Evolutionary conservation across 2,329 filamentous ascomycete species (phyloP).

Genomic region (Sporothrix phasma): DNA sequence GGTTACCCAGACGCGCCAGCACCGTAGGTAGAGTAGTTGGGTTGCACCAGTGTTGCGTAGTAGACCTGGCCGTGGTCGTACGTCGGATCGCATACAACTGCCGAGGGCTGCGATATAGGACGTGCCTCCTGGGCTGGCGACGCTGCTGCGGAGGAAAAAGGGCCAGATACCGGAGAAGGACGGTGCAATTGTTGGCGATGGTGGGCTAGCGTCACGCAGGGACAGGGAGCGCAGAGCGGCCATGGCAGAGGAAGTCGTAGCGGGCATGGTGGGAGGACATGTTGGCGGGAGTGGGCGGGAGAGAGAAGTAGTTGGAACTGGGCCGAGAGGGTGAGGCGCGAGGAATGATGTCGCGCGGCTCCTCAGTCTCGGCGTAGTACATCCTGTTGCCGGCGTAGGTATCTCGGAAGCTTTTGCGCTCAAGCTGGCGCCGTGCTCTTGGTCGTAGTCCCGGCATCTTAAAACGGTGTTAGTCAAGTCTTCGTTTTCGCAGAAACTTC

Average conservation of each 20-base stretch:
- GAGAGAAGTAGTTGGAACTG: constrained; percentile 44
- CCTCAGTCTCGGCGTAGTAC: constrained; percentile 23
- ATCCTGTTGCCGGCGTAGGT: constrained; percentile 8
- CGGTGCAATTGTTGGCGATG: constrained; percentile 36
- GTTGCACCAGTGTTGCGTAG: constrained; percentile 25
- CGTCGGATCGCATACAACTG: constrained; percentile 42
- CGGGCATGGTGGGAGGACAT: constrained; percentile 31
- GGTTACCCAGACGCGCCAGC: constrained; percentile 25
- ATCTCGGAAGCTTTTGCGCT: constrained; percentile 18
- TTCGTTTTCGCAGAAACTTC: neutral
- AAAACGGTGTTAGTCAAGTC: neutral
- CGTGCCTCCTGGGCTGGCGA: constrained; percentile 42
- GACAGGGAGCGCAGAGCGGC: constrained; percentile 46
- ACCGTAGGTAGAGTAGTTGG: constrained; percentile 31
- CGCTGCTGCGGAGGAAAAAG: constrained; percentile 40
- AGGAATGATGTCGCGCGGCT: constrained; percentile 53
- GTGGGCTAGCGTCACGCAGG: constrained; percentile 44
- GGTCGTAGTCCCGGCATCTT: constrained; percentile 47
- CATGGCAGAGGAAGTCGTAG: constrained; percentile 40
- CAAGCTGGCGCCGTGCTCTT: constrained; percentile 25
- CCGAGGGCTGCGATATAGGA: constrained; percentile 39
- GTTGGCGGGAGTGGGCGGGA: constrained; percentile 40
- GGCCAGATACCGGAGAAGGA: constrained; percentile 41
- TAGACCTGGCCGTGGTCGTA: constrained; percentile 37
- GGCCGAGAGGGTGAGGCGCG: constrained; percentile 53